Evolutionary conservation across 441 rosid genomes (phyloP).

Genomic region (Populus hybrid): DNA sequence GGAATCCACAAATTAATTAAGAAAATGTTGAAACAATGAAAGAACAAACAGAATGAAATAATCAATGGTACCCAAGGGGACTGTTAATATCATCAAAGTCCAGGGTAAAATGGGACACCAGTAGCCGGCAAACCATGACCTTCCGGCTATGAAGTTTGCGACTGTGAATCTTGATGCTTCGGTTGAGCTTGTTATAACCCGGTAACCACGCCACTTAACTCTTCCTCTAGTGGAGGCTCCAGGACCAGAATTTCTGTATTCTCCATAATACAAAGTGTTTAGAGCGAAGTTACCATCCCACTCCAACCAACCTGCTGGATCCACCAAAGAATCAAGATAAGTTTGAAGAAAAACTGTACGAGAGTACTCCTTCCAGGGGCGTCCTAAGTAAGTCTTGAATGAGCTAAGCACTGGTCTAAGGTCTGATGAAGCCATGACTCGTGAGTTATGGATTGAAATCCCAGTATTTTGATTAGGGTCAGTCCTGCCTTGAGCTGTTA

Average conservation of each 20-base stretch:
- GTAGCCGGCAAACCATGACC: constrained; percentile 71
- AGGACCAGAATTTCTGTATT: constrained; percentile 67
- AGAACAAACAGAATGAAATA: not conserved
- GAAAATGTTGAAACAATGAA: not conserved
- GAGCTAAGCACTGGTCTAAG: constrained; percentile 46
- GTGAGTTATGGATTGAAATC: constrained; percentile 65
- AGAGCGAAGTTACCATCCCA: constrained; percentile 60
- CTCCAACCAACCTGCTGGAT: constrained; percentile 67
- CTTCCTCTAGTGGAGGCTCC: constrained; percentile 54
- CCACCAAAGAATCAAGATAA: constrained; percentile 52
- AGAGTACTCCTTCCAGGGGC: constrained; percentile 73
- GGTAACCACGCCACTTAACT: constrained; percentile 71
- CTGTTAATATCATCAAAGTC: constrained; percentile 34
- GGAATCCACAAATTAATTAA: not conserved
- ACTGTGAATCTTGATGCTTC: constrained; percentile 72
- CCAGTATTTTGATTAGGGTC: constrained; percentile 80
- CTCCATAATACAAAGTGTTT: constrained; percentile 66
- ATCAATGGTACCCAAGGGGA: not conserved
- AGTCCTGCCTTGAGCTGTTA: constrained; percentile 73
- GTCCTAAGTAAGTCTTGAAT: constrained; percentile 55
- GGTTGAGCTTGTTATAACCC: constrained; percentile 44
- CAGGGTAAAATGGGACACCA: constrained; percentile 62
- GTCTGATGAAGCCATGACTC: constrained; percentile 64
- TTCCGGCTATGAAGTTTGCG: constrained; percentile 64
- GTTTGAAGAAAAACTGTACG: constrained; percentile 52